These are phyloP conservation scores for Coccomyxa sp. DNA, from an alignment of 139 green algal genomes.

Conservation along the genomic window DNA sequence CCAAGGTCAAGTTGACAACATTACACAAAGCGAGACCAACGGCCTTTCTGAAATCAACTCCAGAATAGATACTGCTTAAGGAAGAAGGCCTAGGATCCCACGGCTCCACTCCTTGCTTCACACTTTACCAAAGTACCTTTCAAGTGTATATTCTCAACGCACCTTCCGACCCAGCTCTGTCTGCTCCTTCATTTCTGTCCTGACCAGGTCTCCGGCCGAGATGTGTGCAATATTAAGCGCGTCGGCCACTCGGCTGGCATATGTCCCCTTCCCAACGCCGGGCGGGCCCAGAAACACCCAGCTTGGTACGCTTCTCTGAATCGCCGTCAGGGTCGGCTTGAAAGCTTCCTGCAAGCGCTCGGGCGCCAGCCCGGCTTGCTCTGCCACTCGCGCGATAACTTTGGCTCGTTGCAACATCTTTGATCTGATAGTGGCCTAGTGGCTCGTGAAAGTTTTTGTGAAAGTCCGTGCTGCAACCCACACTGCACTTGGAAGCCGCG, in stretches of 20 bases:
- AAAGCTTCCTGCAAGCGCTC: background rate
- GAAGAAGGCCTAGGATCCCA: background rate
- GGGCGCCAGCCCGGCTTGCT: background rate
- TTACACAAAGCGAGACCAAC: too few species aligned
- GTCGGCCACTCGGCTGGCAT: constrained; percentile 75
- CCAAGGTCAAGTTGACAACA: too few species aligned
- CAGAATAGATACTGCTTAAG: too few species aligned
- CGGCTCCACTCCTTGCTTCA: background rate
- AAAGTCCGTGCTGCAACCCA: too few species aligned
- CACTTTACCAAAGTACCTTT: too few species aligned
- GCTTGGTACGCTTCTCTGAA: background rate
- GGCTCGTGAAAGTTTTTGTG: too few species aligned
- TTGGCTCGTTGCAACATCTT: background rate
- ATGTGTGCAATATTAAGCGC: constrained; percentile 83
- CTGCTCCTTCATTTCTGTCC: constrained; percentile 73
- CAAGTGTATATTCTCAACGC: too few species aligned
- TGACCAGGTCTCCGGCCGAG: constrained; percentile 89
- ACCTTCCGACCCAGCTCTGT: constrained; percentile 65
- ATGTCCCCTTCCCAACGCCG: constrained; percentile 97
- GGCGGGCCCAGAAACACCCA: constrained; percentile 45
- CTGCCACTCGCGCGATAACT: background rate
- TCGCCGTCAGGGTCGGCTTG: background rate
- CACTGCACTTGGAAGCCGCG: too few species aligned
- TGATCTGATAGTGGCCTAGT: too few species aligned
- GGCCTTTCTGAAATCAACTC: too few species aligned